Base-by-base conservation (phyloP, 495 filamentous ascomycete species). In the Aspergillus ellipticus region DNA sequence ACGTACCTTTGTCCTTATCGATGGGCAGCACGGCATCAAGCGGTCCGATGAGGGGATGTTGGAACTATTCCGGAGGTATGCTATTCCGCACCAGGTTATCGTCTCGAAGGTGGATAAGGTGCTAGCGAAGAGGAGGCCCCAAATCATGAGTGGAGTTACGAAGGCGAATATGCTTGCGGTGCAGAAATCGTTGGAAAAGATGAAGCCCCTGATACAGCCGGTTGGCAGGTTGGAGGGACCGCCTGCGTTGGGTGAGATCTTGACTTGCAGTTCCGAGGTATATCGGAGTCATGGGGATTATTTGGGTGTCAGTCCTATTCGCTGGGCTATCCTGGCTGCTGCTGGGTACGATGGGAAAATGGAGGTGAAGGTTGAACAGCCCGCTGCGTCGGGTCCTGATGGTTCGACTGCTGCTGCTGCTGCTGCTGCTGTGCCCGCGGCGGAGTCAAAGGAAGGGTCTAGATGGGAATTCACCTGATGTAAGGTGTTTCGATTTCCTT, bases 1-100 rank as follows among this genome's bases (percentile, higher is more conserved):
- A 46, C 81, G 90, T n/a, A 86, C 85, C 2, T 93, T 96, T 58
- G 63, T 98, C 43, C 79, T 98, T 24, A 78, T 98, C 4, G 92
- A 96, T 69, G 80, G 87, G 15, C 71, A 81, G 35, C 87, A 92
- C 53, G 92, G 92, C n/a, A 66, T 95, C 6, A 97, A 96, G 66
- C 62, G 74, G 16, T 81, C 72, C 3, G 94, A 98, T 68, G 55
- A 77, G 9, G 72, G 84, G 43, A 73, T 95, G 37, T 73, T 98
- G 13, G 65, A 69, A 19, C 63, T 88, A 39, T 79, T 97, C 51
- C 76, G 86, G 31, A 63, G 81, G 48, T 72, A 76, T 5, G 79
- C 75, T 8, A 82, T 94, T 11, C 81, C 82, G 13, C 91, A 90
- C 58, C 84, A 92, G 59, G 79, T 97, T 13, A 76, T 97, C 41